Evolutionary conservation across 1,139 yeast species (phyloP), one percentile per base, ranked within the genome.

Genomic region (Pneumocystis oryctolagi): DNA sequence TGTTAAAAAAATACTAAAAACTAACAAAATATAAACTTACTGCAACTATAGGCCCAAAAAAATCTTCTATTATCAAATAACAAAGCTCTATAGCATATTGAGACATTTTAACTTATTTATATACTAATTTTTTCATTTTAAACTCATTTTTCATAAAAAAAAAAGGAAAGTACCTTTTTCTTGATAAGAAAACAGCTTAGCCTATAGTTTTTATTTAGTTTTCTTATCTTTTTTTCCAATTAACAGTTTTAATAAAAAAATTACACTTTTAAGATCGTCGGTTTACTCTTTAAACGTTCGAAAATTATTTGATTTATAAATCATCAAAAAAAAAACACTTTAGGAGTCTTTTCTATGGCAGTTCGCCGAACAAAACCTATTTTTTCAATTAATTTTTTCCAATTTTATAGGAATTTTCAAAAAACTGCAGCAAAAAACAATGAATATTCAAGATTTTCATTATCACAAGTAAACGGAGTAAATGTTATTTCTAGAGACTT

Each of bases 401-500:
- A 12, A 14, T 47, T 47, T 47, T 47, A 47, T 25, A 47, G 55
- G n/a, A 3, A n/a, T 28, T 47, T 47, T 14, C 28, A 47, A 47
- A 47, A 47, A 47, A 47, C 55, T 3, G 55, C 55, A 1, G 20
- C n/a, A 47, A 47, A 47, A 47, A 25, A 16, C 2, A 14, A 9
- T 12, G n/a, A 47, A 25, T 25, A 25, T 47, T 20, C 31, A 12
- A 47, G 16, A 47, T 57, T 57, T 18, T 35, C n/a, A 60, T 62
- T 58, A 20, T 59, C 37, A 9, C 61, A 64, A 14, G 65, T 63
- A 40, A 66, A 66, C 20, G 70, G 70, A 66, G 71, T 79, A 66
- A 76, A 77, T 70, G 75, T 81, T 65, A 71, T 78, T 58, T 76
- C 83, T 62, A 71, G 73, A 60, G 83, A 80, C 65, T 76, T 75